Percentiles rank a stretch among this genome's conserved stretches.
These are phyloP conservation scores for Cochlearia excelsa DNA, from an alignment of 345 rosid species.

Conservation along the genomic window DNA sequence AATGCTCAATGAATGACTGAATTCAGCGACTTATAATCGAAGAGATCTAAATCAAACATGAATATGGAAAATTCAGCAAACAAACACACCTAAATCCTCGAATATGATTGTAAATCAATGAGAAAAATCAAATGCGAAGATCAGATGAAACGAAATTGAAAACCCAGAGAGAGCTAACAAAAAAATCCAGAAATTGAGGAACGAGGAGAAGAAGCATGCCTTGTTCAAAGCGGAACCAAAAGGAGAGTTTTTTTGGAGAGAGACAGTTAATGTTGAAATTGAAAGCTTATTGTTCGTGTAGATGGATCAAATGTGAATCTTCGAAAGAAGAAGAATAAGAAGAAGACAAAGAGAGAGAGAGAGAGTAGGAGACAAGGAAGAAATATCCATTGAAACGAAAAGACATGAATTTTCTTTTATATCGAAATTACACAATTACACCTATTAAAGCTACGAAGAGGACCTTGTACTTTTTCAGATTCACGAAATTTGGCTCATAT, in stretches of 20 bases:
- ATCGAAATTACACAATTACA: constrained; percentile 5
- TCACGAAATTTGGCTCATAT: neutral
- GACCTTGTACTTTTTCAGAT: neutral
- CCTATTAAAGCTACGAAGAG: neutral
- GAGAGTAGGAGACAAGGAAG: constrained; percentile 6
- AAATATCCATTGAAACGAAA: constrained; percentile 30
- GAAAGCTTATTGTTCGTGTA: constrained; percentile 6
- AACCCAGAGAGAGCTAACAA: constrained; percentile 4
- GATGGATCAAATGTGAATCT: constrained; percentile 33
- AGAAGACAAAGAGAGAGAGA: constrained; percentile 21
- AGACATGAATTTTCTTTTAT: constrained; percentile 14
- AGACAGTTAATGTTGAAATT: neutral
- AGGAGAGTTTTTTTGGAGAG: constrained; percentile 15
- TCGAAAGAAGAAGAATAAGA: constrained; percentile 13
- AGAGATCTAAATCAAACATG: neutral
- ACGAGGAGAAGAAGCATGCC: constrained; percentile 30
- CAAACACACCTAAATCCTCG: neutral
- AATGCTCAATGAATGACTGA: no score
- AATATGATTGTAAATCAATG: neutral
- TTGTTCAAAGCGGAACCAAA: constrained; percentile 21
- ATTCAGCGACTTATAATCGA: neutral
- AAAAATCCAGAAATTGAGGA: constrained; percentile 3
- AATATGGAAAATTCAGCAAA: neutral
- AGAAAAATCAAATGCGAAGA: constrained; percentile 6
- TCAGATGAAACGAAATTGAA: neutral